phyloP scores from a whole-genome alignment of 192 early-diverging fungal species.

The Linderina pennispora region DNA sequence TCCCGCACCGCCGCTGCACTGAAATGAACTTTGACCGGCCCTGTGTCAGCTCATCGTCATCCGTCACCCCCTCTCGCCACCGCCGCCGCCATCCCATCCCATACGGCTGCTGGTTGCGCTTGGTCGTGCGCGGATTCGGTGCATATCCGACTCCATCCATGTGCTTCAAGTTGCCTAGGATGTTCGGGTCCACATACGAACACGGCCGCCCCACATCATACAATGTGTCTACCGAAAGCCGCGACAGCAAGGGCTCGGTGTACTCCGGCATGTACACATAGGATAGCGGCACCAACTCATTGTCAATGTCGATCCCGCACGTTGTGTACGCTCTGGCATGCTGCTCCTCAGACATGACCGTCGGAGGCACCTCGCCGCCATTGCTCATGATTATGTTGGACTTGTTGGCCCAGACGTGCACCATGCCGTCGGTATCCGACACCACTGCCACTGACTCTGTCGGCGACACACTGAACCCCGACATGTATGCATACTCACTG shows the following conservation, averaged over 20 bases:
- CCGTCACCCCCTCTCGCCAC: conserved; percentile 23
- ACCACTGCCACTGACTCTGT: conserved; percentile 73
- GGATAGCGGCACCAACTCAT: conserved; percentile 61
- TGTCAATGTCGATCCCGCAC: conserved; percentile 9
- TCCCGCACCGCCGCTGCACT: conserved; percentile 35
- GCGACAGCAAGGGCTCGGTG: conserved; percentile 67
- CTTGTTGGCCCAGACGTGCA: conserved; percentile 74
- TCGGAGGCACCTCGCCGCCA: background rate
- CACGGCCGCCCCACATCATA: conserved; percentile 72
- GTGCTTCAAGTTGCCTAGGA: conserved; percentile 75
- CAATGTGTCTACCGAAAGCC: conserved; percentile 60
- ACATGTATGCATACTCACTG: conserved; percentile 56
- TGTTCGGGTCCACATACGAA: conserved; percentile 64
- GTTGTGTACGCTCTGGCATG: background rate
- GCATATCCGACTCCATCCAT: conserved; percentile 93
- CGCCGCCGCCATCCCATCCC: conserved; percentile 16
- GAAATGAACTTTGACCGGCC: conserved; percentile 39
- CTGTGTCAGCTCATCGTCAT: conserved; percentile 37
- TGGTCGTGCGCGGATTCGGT: conserved; percentile 69
- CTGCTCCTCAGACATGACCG: background rate
- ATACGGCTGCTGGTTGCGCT: conserved; percentile 67
- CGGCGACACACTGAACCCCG: conserved; percentile 69
- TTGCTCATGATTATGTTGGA: conserved; percentile 60
- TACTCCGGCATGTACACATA: conserved; percentile 76
- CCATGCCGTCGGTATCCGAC: conserved; percentile 67